Percentiles rank a stretch among this genome's conserved stretches.
Conservation (phyloP, 306 rosid genomes). For the Psophocarpus tetragonolobus region DNA sequence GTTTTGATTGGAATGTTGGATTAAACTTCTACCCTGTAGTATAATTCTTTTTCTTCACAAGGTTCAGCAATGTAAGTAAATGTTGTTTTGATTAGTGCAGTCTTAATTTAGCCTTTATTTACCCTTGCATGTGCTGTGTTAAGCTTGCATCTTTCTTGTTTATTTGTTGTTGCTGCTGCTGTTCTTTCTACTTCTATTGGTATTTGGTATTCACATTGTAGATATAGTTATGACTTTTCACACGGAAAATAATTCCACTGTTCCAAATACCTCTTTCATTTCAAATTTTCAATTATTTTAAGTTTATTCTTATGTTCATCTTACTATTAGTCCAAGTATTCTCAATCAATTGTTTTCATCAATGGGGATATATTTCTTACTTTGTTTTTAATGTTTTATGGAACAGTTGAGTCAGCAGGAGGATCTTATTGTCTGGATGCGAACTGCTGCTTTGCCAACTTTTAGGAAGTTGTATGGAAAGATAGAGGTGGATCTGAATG, state of each 20-base stretch:
- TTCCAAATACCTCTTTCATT: background rate
- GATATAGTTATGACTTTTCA: background rate
- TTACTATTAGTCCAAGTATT: constrained; percentile 4
- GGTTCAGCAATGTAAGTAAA: background rate
- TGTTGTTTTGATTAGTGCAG: background rate
- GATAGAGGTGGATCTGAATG: constrained; percentile 64
- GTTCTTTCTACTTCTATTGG: background rate
- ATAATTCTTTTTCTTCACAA: background rate
- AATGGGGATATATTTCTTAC: constrained; percentile 33
- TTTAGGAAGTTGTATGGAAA: constrained; percentile 76
- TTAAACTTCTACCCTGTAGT: background rate
- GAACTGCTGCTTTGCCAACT: constrained; percentile 83
- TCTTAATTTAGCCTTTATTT: background rate
- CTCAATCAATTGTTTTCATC: constrained; percentile 17
- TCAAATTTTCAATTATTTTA: background rate
- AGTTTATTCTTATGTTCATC: background rate
- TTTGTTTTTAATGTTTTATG: constrained; percentile 33
- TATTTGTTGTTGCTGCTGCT: background rate
- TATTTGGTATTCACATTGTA: background rate
- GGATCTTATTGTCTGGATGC: constrained; percentile 87
- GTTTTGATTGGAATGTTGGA: constrained; percentile 31
- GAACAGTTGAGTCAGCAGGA: constrained; percentile 72
- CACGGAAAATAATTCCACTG: background rate
- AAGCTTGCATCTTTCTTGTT: background rate
- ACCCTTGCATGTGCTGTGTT: background rate